A percentile compares a stretch with the other conserved stretches of the same genome.
phyloP scores from a whole-genome alignment of 306 rosid species.

The Inga leiocalycina region DNA sequence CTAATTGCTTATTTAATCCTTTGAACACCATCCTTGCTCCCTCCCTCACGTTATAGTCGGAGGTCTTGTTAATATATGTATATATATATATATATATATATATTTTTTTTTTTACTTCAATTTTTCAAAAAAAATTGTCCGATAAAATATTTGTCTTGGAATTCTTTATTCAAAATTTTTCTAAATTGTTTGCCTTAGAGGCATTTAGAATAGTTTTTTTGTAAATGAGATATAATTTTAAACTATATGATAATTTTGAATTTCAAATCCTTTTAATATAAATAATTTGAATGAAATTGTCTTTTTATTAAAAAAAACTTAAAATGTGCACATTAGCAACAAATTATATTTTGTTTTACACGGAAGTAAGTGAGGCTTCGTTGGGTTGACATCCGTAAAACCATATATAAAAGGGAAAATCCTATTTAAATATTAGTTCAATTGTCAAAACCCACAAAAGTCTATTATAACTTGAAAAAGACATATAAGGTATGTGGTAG shows the following conservation, averaged over 20 bases:
- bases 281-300: too few relatives aligned
- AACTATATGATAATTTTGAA: not conserved
- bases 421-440: too few relatives aligned
- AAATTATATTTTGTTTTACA: too few relatives aligned
- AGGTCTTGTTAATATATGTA: not conserved
- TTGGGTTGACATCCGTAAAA: too few relatives aligned
- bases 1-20: constrained; percentile 45
- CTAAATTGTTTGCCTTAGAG: not conserved
- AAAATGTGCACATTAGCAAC: not conserved
- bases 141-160: not conserved
- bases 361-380: not conserved
- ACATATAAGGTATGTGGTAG: too few relatives aligned
- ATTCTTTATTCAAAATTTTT: too few relatives aligned
- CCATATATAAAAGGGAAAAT: not conserved
- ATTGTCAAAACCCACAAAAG: too few relatives aligned
- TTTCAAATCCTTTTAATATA: not conserved
- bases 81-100: too few relatives aligned
- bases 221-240: too few relatives aligned
- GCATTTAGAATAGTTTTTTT: not conserved
- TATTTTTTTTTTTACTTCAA: not conserved
- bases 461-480: too few relatives aligned
- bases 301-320: too few relatives aligned
- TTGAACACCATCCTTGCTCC: constrained; percentile 54
- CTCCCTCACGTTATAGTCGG: constrained; percentile 44
- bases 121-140: not conserved